Percentiles rank a stretch among this genome's conserved stretches.
Evolutionary conservation across 2,329 filamentous ascomycete species (phyloP).

Genomic region (Malbranchea zuffiana): DNA sequence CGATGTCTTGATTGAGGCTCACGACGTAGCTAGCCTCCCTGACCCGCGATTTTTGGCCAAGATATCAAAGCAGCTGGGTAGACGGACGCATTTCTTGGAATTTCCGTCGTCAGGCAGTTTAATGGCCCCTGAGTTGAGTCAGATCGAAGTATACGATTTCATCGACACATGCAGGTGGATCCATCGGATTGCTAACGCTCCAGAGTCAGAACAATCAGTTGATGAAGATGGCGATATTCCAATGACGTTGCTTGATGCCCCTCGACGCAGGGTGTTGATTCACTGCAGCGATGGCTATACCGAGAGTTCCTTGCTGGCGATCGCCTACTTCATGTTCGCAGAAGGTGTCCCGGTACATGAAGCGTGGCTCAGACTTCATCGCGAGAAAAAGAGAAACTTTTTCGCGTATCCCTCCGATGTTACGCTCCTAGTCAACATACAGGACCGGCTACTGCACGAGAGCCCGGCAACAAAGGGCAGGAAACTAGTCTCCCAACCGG

Average conservation of each 20-base stretch:
- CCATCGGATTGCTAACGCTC: slow-evolving; percentile 64
- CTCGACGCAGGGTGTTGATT: slow-evolving; percentile 63
- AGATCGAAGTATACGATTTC: slow-evolving; percentile 71
- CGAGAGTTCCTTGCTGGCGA: slow-evolving; percentile 75
- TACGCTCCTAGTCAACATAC: slow-evolving; percentile 63
- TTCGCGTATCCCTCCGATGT: slow-evolving; percentile 93
- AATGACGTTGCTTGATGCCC: slow-evolving; percentile 34
- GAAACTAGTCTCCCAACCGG: slow-evolving; percentile 18
- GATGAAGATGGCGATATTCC: slow-evolving; percentile 47
- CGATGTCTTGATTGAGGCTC: slow-evolving; percentile 81
- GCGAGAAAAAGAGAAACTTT: slow-evolving; percentile 74
- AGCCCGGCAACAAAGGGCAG: slow-evolving; percentile 25
- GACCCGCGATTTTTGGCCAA: slow-evolving; percentile 56
- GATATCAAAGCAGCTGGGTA: slow-evolving; percentile 48
- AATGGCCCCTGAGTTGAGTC: slow-evolving; percentile 70
- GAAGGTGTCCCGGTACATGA: slow-evolving; percentile 69
- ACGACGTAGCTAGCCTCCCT: slow-evolving; percentile 66
- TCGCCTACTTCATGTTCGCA: slow-evolving; percentile 90
- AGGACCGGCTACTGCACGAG: slow-evolving; percentile 58
- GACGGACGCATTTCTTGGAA: slow-evolving; percentile 51
- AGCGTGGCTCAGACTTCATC: slow-evolving; percentile 80
- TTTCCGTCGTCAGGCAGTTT: slow-evolving; percentile 95
- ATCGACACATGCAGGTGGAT: slow-evolving; percentile 86
- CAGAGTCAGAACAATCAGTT: slow-evolving; percentile 21
- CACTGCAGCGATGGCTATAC: slow-evolving; percentile 96